Base-by-base conservation (phyloP, 331 rosid genomes). In the Rhamnella rubrinervis region DNA sequence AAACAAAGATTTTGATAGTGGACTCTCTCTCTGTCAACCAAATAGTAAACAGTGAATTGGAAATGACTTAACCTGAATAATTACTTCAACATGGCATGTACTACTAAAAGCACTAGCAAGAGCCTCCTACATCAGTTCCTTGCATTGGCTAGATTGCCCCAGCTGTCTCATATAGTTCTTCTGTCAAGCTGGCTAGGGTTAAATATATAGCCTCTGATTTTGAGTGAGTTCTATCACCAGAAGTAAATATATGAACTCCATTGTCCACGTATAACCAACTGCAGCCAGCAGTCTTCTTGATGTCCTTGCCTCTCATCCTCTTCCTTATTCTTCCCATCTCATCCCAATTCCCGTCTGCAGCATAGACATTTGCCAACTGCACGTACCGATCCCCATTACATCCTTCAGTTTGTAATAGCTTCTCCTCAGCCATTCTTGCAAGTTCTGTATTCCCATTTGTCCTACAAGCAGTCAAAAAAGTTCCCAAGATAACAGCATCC, bases 271-370 rank as follows among this genome's bases (percentile, higher is more conserved):
- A 85, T 70, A 91, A 70, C 97, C 97, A 88, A 79, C 93, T 88
- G 62, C 93, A 91, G 66, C 97, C 93, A 78, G 81, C 83, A 59
- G 79, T 67, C 82, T 86, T 91, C 75, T 80, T 91, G 62, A 66
- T 84, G 77, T 88, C 91, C 58, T 77, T 83, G 38, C 83, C 87
- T 82, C 85, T 91, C 96, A 86, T 91, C 78, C 82, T 83, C 83
- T 82, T 85, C 80, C 97, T 80, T 82, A 91, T 82, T 78, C 89
- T 85, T 67, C 89, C 89, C 95, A 86, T 84, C 73, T 86, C 96
- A 70, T 78, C 80, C 97, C 97, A 91, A 51, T 83, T 80, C 58
- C 91, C 89, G 41, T 78, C 84, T 44, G 96, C 78, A 63, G 96
- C 96, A 80, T 88, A 88, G 46, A 74, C 81, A 75, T 91, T 91